These are phyloP conservation scores for Tephrocybe rancida DNA, from an alignment of 768 basidiomycete genomes.

Conservation along the genomic window DNA sequence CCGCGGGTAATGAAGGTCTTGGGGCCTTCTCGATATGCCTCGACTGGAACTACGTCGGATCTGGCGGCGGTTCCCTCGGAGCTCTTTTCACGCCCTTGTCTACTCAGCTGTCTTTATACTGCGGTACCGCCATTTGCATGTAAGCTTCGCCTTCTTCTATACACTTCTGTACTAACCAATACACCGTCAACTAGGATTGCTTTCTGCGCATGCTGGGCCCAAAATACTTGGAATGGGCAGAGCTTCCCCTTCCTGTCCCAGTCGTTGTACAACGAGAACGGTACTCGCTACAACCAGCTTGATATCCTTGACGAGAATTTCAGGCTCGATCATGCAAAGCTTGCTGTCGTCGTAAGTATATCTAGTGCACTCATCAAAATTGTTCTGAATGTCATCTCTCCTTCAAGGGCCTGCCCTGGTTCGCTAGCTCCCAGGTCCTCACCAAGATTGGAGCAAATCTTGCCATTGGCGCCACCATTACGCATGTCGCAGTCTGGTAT, in stretches of 20 bases:
- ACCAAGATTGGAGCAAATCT: constrained; percentile 38
- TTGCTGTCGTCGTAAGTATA: constrained; percentile 28
- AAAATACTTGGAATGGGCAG: constrained; percentile 59
- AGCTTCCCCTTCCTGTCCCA: constrained; percentile 64
- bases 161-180: neutral
- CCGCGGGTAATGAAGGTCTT: constrained; percentile 63
- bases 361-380: neutral
- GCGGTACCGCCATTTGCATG: constrained; percentile 56
- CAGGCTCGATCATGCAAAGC: constrained; percentile 47
- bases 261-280: constrained; percentile 49
- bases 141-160: constrained; percentile 22
- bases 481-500: constrained; percentile 56
- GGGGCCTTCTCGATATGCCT: constrained; percentile 60
- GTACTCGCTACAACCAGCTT: constrained; percentile 50
- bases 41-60: constrained; percentile 64
- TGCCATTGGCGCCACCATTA: constrained; percentile 50
- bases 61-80: constrained; percentile 45
- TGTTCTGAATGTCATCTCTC: neutral
- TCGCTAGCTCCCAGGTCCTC: constrained; percentile 45
- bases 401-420: constrained; percentile 44
- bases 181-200: constrained; percentile 30
- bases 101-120: constrained; percentile 52
- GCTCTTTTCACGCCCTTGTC: constrained; percentile 54
- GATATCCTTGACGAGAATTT: constrained; percentile 54
- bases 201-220: constrained; percentile 45